Base-by-base conservation (phyloP, 2,329 filamentous ascomycete genomes). In the Trichoderma atrobrunneum region DNA sequence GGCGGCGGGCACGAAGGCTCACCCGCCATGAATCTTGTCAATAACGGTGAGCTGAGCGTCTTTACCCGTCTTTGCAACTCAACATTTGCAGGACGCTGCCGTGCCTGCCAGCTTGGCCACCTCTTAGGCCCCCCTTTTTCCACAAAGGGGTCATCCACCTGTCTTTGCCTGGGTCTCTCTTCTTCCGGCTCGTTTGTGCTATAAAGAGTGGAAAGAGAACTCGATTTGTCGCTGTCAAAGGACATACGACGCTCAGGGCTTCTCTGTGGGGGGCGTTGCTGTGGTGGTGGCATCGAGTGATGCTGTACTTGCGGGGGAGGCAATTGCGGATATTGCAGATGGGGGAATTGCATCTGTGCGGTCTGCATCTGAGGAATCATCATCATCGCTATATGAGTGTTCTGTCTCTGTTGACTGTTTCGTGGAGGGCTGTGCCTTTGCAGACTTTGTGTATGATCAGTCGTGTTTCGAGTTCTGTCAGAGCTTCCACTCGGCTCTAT, bases 201-300 rank as follows among this genome's bases (percentile, higher is more conserved):
- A 74, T 88, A 88, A 6, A 89, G 77, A 0, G 87, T 89, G 5
- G 87, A 89, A 6, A 89, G 79, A 3, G 86, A 84, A 51, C 86
- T 88, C 0, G 86, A 88, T 16, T 82, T 79, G 10, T 85, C 81
- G 73, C 85, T 87, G 5, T 82, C 80, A 5, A 77, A 71, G 0
- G 84, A 85, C 5, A 66, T 71, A n/a, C 77, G 78, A 70, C 78
- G 73, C 18, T 76, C 72, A 0, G 75, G 74, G 2, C 54, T 71
- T 26, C 74, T 67, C 26, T 70, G 70, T 11, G 72, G 72, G 8
- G 74, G 74, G 11, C 57, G 51, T 30, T 71, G 64, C 43, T 73
- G 69, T 12, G 39, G 10, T 54, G 57, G 54, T n/a, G 16, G 65
- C 56, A 70, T 64, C n/a, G 67, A 28, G 24, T 26, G 64, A 18